Evolutionary conservation across 164 flowering plant species (phyloP), one percentile per base, ranked within the genome.

Genomic region (Macadamia integrifolia): DNA sequence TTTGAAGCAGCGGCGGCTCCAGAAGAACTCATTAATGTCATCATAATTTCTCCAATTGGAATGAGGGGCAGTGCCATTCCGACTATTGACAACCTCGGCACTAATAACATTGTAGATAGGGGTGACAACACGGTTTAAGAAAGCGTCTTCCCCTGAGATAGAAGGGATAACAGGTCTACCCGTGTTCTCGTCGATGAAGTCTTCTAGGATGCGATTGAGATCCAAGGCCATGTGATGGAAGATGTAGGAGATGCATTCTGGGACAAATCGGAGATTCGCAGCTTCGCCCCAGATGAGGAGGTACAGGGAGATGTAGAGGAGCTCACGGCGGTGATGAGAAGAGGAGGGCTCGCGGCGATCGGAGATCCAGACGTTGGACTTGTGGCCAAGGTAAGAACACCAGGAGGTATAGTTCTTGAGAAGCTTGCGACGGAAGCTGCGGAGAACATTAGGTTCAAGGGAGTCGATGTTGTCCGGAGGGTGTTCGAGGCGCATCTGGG

Each of bases 1-100:
- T 66, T 69, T 66, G 72, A 95, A 86, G 68, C 94, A 90, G 61
- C 86, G 77, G 58, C 81, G 76, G 69, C 87, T 85, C 99, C 99
- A 92, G 58, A 95, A 95, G 56, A 80, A 95, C 82, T 95, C 99
- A 61, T 95, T 95, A 1, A 95, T 69, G 67, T 95, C 99, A 72
- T 95, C 99, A 64, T 95, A 95, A 67, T 95, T 95, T 66, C 99
- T 73, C 99, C 99, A 95, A 14, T 93, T 93, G 1, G 92, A 81
- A 61, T 92, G 99, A 0, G 97, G 98, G 18, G 87, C 85, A 1
- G 80, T 87, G 44, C 99, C 99, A 48, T 86, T 87, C 18, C 85
- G 67, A 70, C 98, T 91, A 13, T 80, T 77, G 55, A 76, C 90
- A 13, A 81, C 91, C 79, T 92, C 99, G 0, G 28, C 55, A 66